A percentile compares a stretch with the other conserved stretches of the same genome.
These are phyloP conservation scores for Rachicladosporium sp. DNA, from an alignment of 2,329 filamentous ascomycete genomes.

Conservation along the genomic window DNA sequence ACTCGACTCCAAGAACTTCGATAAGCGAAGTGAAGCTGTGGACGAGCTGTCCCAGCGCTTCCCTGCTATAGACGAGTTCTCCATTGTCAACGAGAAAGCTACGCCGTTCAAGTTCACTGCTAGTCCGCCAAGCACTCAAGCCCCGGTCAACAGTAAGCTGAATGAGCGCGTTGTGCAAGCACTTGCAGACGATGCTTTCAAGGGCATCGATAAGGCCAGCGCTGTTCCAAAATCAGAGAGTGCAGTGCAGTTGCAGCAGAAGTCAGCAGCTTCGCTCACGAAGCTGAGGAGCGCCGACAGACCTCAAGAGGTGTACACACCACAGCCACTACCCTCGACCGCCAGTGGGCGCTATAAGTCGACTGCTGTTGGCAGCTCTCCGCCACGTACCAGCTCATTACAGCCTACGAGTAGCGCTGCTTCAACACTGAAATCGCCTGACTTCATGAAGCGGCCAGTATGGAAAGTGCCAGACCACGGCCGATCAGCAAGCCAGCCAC, in stretches of 20 bases:
- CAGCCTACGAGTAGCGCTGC: conserved; percentile 1
- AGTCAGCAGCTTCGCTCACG: conserved; percentile 4
- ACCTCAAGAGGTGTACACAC: conserved; percentile 17
- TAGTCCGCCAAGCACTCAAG: conserved; percentile 5
- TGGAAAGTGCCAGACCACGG: conserved; percentile 42
- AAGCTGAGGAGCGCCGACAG: conserved; percentile 5
- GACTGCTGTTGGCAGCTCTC: conserved; percentile 38
- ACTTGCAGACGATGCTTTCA: conserved; percentile 76
- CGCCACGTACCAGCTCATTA: conserved; percentile 24
- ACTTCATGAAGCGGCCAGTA: conserved; percentile 35
- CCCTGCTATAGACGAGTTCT: conserved; percentile 85
- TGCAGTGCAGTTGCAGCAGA: conserved; percentile 6
- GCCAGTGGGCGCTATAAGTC: conserved; percentile 43
- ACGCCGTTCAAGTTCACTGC: conserved; percentile 66
- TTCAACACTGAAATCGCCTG: conserved; percentile 19
- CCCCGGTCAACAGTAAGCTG: conserved; percentile 37
- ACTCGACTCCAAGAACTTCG: conserved; percentile 55
- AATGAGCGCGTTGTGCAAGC: conserved; percentile 60
- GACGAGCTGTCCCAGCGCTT: conserved; percentile 82
- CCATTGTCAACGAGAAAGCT: conserved; percentile 73
- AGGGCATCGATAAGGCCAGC: conserved; percentile 5
- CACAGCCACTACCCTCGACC: conserved; percentile 35
- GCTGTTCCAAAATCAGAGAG: conserved; percentile 7
- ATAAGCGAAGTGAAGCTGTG: conserved; percentile 36
- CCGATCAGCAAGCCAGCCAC: conserved; percentile 39